Evolutionary conservation across 768 basidiomycete species (phyloP), one percentile per base, ranked within the genome.

Genomic region (Dentipellis sp.): DNA sequence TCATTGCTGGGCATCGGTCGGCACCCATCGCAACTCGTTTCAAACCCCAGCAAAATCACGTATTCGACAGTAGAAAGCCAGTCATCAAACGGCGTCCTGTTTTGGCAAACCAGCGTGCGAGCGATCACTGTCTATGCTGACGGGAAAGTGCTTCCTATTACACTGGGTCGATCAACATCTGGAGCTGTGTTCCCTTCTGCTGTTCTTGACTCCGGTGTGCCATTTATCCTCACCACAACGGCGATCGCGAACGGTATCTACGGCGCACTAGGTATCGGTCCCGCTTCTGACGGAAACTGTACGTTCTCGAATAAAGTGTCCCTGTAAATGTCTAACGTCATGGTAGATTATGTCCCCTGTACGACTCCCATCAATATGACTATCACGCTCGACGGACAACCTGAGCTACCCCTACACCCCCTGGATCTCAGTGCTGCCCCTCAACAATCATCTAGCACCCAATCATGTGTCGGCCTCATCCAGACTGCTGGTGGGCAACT

Each of bases 211-310:
- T 80, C 83, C 0, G 89, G 89, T 0, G 75, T 82, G 0, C 85
- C 88, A 0, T 56, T 77, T 12, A 89, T 91, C 51, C 65, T 91
- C 0, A 78, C 86, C 6, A 80, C 82, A 0, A 69, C 72, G 4
- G 53, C 62, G 3, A 73, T 91, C 17, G 85, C 88, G 14, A 84
- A 91, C 60, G 88, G 75, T 6, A 85, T 91, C 17, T 91, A 91
- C 57, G 88, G 88, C 9, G 84, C 88, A 3, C 69, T 88, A 53
- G 85, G 82, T 1, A 71, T 90, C 23, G 62, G 67, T 19, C 84
- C 86, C 8, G 77, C 72, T 0, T 55, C 71, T 1, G 83, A 88
- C 59, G 84, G 86, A 17, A 73, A 78, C 50, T 88, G 88, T 88
- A 60, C 58, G 86, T 72, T 14, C 4, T 50, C 29, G 54, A 47